Evolutionary conservation across 1,284 basidiomycete genomes (phyloP).

Genomic region (Filobasidium uniguttulatum): DNA sequence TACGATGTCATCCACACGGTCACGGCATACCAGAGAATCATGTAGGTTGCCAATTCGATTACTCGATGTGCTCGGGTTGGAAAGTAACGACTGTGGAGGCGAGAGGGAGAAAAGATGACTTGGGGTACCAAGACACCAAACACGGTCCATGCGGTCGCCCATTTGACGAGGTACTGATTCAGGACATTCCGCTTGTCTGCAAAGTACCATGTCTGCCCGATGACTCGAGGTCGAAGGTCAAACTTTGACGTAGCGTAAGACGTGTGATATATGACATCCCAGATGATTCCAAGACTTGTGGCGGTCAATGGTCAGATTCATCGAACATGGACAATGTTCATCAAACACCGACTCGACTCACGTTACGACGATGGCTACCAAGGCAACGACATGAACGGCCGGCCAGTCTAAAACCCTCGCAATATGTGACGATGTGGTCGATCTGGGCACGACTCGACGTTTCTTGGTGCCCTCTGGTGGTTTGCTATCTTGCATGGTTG

Average conservation of each 20-base stretch:
- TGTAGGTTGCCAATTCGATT: constrained; percentile 2
- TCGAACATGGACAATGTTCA: not conserved
- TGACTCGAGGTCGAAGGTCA: constrained; percentile 32
- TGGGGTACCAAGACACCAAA: constrained; percentile 44
- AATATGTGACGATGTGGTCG: too few species aligned
- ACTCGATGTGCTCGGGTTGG: constrained; percentile 6
- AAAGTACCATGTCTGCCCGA: constrained; percentile 48
- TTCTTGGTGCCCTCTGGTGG: too few species aligned
- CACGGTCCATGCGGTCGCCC: constrained; percentile 82
- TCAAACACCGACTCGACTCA: not conserved
- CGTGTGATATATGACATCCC: constrained; percentile 24
- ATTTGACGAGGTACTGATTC: constrained; percentile 79
- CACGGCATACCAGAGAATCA: constrained; percentile 9
- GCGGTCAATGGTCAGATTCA: not conserved
- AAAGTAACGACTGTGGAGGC: not conserved
- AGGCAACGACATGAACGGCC: not conserved
- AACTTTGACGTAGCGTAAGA: constrained; percentile 45
- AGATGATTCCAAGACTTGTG: not conserved
- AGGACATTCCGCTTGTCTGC: constrained; percentile 68
- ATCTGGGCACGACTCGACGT: too few species aligned
- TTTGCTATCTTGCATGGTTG: too few species aligned
- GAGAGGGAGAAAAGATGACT: constrained; percentile 1
- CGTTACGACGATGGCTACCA: not conserved
- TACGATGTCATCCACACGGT: constrained; percentile 10
- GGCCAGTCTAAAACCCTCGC: not conserved